phyloP scores from a whole-genome alignment of 768 basidiomycete genomes.

The Clavaria fumosa region DNA sequence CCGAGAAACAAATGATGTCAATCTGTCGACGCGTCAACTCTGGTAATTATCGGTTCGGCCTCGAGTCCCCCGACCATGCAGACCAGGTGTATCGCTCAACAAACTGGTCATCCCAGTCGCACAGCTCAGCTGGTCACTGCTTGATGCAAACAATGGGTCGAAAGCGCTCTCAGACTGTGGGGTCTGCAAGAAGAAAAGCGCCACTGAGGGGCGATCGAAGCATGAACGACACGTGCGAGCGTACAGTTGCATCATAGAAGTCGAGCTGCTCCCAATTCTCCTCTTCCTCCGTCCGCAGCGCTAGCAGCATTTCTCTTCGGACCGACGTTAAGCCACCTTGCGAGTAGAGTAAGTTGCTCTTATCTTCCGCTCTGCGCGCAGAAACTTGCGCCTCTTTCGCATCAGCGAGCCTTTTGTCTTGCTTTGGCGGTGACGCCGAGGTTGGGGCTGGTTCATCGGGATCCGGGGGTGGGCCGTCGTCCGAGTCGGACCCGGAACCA shows the following conservation, averaged over 20 bases:
- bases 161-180: constrained; percentile 40
- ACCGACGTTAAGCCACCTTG: constrained; percentile 55
- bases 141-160: constrained; percentile 49
- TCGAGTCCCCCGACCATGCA: too few relatives aligned
- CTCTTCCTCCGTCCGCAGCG: constrained; percentile 64
- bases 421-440: constrained; percentile 24
- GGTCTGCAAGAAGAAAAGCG: constrained; percentile 27
- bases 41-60: too few relatives aligned
- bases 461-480: constrained; percentile 67
- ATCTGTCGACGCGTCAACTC: too few relatives aligned
- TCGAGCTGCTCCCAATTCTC: constrained; percentile 59
- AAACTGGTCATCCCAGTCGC: constrained; percentile 41
- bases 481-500: constrained; percentile 52
- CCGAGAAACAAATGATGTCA: too few relatives aligned
- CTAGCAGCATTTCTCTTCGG: constrained; percentile 61
- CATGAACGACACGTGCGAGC: constrained; percentile 12
- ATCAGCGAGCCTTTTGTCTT: constrained; percentile 46
- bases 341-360: constrained; percentile 26
- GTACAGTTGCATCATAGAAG: constrained; percentile 50
- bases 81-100: constrained; percentile 39
- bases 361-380: constrained; percentile 55
- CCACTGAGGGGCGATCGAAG: constrained; percentile 5
- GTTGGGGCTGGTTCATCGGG: constrained; percentile 52
- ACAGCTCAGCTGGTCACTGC: constrained; percentile 32
- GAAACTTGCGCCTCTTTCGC: constrained; percentile 67